Evolutionary conservation across 1,284 basidiomycete species (phyloP).

Genomic region (Trichosporon asahii): DNA sequence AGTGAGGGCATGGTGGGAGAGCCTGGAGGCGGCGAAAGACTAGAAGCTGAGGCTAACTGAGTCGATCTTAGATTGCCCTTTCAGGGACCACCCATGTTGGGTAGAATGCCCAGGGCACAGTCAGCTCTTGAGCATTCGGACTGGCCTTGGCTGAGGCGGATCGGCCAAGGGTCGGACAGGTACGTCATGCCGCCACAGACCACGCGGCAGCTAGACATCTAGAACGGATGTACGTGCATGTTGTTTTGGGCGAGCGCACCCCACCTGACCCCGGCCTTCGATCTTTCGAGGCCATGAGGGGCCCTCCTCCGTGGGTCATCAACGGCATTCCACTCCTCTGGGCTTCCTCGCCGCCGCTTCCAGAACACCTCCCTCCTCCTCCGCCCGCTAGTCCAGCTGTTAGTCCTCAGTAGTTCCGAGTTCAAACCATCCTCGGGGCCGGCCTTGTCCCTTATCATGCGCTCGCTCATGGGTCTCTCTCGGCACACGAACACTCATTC

Average conservation of each 20-base stretch:
- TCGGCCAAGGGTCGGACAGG: not conserved
- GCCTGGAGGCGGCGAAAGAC: not conserved
- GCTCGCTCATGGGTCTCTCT: not conserved
- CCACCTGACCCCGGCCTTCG: not conserved
- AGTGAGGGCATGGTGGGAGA: not conserved
- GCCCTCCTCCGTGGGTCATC: not conserved
- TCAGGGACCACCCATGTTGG: not conserved
- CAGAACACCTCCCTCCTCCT: not conserved
- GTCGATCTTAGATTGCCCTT: constrained; percentile 5
- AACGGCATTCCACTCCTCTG: constrained; percentile 4
- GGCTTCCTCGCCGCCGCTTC: not conserved
- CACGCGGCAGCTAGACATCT: not conserved
- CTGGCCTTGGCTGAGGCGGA: not conserved
- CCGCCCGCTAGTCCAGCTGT: no score
- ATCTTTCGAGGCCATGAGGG: no score
- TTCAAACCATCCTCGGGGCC: not conserved
- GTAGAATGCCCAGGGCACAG: not conserved
- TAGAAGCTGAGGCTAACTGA: not conserved
- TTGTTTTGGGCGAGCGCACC: not conserved
- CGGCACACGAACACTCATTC: not conserved
- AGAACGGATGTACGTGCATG: not conserved
- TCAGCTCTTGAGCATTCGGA: not conserved
- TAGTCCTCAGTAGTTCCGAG: not conserved
- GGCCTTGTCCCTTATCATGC: not conserved
- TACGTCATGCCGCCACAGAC: not conserved